Evolutionary conservation across 805 yeast species (phyloP).

Genomic region (Nakazawaea wyomingensis): DNA sequence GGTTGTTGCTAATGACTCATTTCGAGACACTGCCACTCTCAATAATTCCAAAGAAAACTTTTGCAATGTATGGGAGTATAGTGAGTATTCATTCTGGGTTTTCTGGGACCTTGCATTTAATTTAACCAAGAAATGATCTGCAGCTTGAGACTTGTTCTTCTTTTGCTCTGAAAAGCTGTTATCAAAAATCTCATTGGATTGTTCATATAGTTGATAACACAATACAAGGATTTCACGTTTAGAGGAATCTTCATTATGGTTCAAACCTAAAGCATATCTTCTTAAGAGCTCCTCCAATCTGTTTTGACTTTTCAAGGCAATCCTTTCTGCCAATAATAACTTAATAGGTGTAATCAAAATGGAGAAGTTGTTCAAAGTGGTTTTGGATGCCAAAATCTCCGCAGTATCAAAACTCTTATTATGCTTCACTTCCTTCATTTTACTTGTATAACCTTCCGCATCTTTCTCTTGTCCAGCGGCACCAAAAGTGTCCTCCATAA

Average conservation of each 20-base stretch:
- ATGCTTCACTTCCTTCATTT: conserved; percentile 85
- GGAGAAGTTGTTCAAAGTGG: conserved; percentile 53
- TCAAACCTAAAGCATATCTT: conserved; percentile 74
- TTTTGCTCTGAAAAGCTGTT: conserved; percentile 16
- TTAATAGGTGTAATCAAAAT: conserved; percentile 65
- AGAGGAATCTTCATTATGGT: conserved; percentile 57
- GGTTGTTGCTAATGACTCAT: conserved; percentile 53
- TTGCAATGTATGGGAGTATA: conserved; percentile 59
- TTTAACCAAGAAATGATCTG: conserved; percentile 71
- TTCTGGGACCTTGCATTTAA: conserved; percentile 53
- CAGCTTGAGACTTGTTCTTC: conserved; percentile 32
- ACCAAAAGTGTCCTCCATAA: conserved; percentile 94
- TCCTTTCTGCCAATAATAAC: conserved; percentile 53
- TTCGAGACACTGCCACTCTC: conserved; percentile 62
- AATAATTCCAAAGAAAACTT: conserved; percentile 73
- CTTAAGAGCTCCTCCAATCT: conserved; percentile 76
- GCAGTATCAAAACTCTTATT: conserved; percentile 87
- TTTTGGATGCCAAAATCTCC: conserved; percentile 64
- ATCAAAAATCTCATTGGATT: conserved; percentile 33
- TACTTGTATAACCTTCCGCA: conserved; percentile 81
- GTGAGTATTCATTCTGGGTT: conserved; percentile 50
- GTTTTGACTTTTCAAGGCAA: conserved; percentile 62
- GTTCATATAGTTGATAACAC: conserved; percentile 67
- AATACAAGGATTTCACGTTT: conserved; percentile 56
- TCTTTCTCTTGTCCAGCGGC: conserved; percentile 91